phyloP scores from a whole-genome alignment of 352 stramenopile genomes.

The Pythium chondricola region DNA sequence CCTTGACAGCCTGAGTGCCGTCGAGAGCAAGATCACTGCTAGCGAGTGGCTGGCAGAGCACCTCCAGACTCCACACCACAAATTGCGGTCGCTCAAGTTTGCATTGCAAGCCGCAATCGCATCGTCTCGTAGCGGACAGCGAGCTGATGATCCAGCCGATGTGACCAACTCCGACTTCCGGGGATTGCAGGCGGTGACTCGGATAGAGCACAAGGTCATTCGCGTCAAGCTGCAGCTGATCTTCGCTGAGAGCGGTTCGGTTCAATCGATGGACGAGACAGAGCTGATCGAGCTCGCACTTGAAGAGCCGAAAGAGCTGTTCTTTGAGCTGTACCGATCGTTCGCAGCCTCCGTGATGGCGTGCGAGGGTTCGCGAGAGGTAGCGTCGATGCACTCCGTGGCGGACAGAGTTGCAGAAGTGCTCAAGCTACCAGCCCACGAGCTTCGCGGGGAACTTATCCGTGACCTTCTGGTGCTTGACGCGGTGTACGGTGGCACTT shows the following conservation, averaged over 20 bases:
- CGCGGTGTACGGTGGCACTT: conserved; percentile 13
- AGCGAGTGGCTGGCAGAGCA: conserved; percentile 24
- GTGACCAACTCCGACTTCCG: conserved; percentile 5
- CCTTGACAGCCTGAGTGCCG: conserved; percentile 16
- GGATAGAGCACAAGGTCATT: conserved; percentile 18
- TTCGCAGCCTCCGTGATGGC: not conserved
- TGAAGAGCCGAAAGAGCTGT: conserved; percentile 20
- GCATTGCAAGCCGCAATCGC: conserved; percentile 12
- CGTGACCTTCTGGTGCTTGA: conserved; percentile 21
- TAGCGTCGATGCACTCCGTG: conserved; percentile 16
- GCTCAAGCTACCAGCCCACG: conserved; percentile 8
- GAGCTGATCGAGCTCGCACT: conserved; percentile 10
- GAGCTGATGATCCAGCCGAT: no score
- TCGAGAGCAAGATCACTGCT: conserved; percentile 21
- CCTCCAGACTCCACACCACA: conserved; percentile 18
- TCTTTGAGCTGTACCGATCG: conserved; percentile 29
- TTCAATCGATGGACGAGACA: conserved; percentile 2
- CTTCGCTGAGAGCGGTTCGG: conserved; percentile 8
- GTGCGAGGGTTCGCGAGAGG: not conserved
- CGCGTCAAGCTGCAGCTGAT: conserved; percentile 21
- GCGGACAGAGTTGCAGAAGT: conserved; percentile 18
- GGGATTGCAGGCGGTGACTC: conserved; percentile 15
- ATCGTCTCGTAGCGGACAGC: no score
- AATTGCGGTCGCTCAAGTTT: conserved; percentile 24
- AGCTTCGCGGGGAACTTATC: conserved; percentile 21